These are phyloP conservation scores for Phaeosphaeriaceae sp. DNA, from an alignment of 2,329 filamentous ascomycete species.

Conservation along the genomic window DNA sequence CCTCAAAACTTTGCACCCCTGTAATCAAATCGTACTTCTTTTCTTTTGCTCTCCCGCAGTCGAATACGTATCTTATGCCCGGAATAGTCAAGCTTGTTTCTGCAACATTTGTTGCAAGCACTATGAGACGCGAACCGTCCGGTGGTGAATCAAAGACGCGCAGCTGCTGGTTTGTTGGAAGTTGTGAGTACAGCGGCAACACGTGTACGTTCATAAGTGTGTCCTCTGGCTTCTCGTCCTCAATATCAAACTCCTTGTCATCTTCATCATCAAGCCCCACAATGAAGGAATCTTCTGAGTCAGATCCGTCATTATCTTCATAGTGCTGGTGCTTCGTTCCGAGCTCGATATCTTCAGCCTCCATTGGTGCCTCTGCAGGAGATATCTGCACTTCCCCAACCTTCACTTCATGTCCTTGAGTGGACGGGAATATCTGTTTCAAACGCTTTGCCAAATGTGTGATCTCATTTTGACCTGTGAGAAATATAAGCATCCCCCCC, in stretches of 20 bases:
- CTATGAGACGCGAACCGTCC: slow-evolving; percentile 81
- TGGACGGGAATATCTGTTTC: slow-evolving; percentile 68
- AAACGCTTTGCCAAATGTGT: slow-evolving; percentile 79
- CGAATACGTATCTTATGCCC: slow-evolving; percentile 93
- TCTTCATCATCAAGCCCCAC: slow-evolving; percentile 67
- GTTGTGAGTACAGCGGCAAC: slow-evolving; percentile 89
- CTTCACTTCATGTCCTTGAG: slow-evolving; percentile 55
- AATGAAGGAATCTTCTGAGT: slow-evolving; percentile 64
- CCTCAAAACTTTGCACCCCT: slow-evolving; percentile 92
- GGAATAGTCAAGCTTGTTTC: slow-evolving; percentile 98
- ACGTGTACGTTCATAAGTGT: slow-evolving; percentile 76
- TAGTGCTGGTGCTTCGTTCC: slow-evolving; percentile 57
- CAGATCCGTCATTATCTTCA: slow-evolving; percentile 57
- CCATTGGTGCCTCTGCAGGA: slow-evolving; percentile 77
- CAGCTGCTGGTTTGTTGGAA: slow-evolving; percentile 89
- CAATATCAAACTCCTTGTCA: slow-evolving; percentile 68
- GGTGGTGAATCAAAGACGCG: slow-evolving; percentile 86
- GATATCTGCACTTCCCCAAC: slow-evolving; percentile 76
- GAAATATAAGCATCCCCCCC: slow-evolving; percentile 92
- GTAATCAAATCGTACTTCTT: slow-evolving; percentile 85
- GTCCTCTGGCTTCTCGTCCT: slow-evolving; percentile 67
- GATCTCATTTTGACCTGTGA: slow-evolving; percentile 95
- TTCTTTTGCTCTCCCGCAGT: slow-evolving; percentile 91
- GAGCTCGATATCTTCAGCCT: slow-evolving; percentile 87
- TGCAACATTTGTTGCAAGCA: slow-evolving; percentile 94